Evolutionary conservation across 176 grass and related monocot genomes (phyloP).

Genomic region (Dactylis glomerata): DNA sequence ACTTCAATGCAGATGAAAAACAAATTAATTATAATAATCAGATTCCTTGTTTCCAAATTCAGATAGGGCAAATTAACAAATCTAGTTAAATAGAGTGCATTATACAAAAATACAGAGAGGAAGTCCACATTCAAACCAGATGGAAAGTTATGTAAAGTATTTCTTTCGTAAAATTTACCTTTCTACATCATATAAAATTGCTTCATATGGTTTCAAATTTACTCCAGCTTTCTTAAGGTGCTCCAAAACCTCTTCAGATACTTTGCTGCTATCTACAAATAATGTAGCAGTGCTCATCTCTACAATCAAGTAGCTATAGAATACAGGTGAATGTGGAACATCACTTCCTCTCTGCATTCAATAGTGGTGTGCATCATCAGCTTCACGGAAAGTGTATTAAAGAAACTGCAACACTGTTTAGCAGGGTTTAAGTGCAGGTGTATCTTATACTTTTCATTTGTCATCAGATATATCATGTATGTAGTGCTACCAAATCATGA

Average conservation of each 20-base stretch:
- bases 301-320: constrained; percentile 86
- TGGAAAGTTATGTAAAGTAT: not conserved
- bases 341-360: constrained; percentile 91
- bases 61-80: not conserved
- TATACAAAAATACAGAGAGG: not conserved
- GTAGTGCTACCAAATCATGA: not conserved
- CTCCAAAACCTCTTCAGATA: constrained; percentile 57
- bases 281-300: constrained; percentile 57
- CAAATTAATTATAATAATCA: not conserved
- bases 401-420: constrained; percentile 1
- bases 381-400: constrained; percentile 15
- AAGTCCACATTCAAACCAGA: not conserved
- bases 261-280: constrained; percentile 82
- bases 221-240: constrained; percentile 69
- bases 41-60: not conserved
- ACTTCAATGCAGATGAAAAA: not conserved
- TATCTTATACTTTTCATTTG: not conserved
- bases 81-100: not conserved
- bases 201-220: constrained; percentile 77
- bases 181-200: constrained; percentile 69
- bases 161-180: constrained; percentile 46
- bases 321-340: constrained; percentile 90
- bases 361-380: constrained; percentile 30
- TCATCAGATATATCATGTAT: not conserved
- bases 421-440: not conserved